Conservation (phyloP, 129 eudicot species). For the Heracleum sosnowskyi region DNA sequence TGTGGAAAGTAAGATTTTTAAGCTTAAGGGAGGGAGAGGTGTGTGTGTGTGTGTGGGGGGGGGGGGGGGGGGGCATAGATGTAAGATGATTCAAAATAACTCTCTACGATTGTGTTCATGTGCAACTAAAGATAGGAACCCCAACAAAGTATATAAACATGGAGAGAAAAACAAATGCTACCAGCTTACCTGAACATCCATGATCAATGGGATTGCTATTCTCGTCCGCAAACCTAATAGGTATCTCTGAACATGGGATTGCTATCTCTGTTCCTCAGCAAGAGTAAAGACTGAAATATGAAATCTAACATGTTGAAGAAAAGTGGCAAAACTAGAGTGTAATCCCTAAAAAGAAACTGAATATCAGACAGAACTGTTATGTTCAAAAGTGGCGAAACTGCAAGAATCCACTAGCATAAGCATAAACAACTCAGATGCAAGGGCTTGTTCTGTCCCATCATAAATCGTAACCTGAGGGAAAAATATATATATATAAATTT, state of each 20-base stretch:
- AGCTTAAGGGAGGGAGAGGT: no score
- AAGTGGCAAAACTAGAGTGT: background rate
- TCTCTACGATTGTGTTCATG: background rate
- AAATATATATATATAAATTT: background rate
- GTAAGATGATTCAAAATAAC: background rate
- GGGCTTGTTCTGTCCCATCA: background rate
- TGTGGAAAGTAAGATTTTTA: background rate
- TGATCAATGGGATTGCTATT: no score
- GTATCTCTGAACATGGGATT: no score
- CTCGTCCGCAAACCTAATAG: background rate
- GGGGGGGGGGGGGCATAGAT: no score
- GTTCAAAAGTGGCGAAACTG: background rate
- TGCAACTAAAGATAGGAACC: background rate
- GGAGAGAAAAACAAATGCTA: background rate
- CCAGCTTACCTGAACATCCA: background rate
- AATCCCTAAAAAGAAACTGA: background rate
- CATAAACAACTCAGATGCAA: background rate
- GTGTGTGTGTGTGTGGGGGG: no score
- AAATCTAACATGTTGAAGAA: background rate
- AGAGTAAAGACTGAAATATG: background rate
- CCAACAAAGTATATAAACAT: background rate
- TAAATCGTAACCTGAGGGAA: background rate
- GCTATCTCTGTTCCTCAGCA: background rate
- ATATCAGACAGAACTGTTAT: background rate
- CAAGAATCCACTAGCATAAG: background rate